A percentile compares a stretch with the other conserved stretches of the same genome.
phyloP scores from a whole-genome alignment of 1,284 basidiomycete genomes.

The Polyporus tsugae region DNA sequence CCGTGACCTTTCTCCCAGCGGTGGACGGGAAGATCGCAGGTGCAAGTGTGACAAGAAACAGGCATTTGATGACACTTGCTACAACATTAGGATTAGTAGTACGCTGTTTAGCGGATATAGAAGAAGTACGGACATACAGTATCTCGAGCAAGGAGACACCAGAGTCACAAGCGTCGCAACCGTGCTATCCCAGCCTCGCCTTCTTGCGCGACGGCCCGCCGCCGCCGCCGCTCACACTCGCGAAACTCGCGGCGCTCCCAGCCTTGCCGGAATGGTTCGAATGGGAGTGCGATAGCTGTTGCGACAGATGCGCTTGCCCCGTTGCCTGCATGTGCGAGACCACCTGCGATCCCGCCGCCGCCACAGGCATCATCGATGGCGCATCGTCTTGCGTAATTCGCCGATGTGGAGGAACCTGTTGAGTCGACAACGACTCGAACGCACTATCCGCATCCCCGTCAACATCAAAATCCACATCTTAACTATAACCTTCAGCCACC shows the following conservation, averaged over 20 bases:
- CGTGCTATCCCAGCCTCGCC: slow-evolving; percentile 47
- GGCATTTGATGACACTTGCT: too few relatives aligned
- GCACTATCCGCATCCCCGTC: slow-evolving; percentile 51
- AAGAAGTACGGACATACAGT: neutral
- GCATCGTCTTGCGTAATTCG: slow-evolving; percentile 83
- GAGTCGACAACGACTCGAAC: slow-evolving; percentile 60
- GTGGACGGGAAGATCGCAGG: too few relatives aligned
- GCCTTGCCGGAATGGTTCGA: slow-evolving; percentile 57
- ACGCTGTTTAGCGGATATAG: too few relatives aligned
- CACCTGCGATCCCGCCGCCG: slow-evolving; percentile 48
- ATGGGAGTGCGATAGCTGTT: slow-evolving; percentile 48
- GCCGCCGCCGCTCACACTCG: slow-evolving; percentile 57
- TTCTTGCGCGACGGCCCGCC: slow-evolving; percentile 53
- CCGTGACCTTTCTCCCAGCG: too few relatives aligned
- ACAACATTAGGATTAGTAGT: too few relatives aligned
- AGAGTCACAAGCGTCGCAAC: neutral
- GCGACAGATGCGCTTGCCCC: slow-evolving; percentile 44
- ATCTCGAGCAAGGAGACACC: neutral
- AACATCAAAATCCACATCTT: too few relatives aligned
- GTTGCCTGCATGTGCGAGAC: slow-evolving; percentile 47
- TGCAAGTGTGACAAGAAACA: too few relatives aligned
- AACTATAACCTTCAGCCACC: slow-evolving; percentile 35
- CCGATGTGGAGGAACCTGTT: slow-evolving; percentile 75
- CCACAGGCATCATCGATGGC: slow-evolving; percentile 76
- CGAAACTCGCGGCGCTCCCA: slow-evolving; percentile 57